Evolutionary conservation across 768 basidiomycete genomes (phyloP), one percentile per base, ranked within the genome.

Genomic region (Coprinellus aureogranulatus): DNA sequence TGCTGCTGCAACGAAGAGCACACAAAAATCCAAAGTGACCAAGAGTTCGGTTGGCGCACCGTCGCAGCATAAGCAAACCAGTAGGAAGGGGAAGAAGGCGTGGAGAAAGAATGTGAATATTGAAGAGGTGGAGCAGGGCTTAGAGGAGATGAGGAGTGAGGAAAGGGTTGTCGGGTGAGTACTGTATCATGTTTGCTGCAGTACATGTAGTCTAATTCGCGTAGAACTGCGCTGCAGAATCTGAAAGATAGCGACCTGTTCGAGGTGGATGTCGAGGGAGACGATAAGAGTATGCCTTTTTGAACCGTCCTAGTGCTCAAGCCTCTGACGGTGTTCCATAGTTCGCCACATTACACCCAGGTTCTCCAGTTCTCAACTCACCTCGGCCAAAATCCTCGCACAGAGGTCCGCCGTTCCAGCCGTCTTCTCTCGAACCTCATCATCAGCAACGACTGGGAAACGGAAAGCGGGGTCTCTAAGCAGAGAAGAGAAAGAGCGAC

Each of bases 81-180:
- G 88, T 64, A 77, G 94, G 57, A 96, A 93, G 70, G 92, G 93
- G n/a, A 96, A 96, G 70, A 85, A 83, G 55, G 85, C 94, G 47
- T 96, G 94, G 94, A 74, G 94, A 68, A 96, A 97, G 75, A 92
- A 97, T 70, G 87, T 96, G 53, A 86, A 96, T 68, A 81, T 96
- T 50, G 82, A 84, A 25, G 86, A 85, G 50, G 86, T 94, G 20
- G 93, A 95, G 64, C 75, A 78, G 47, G 86, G 84, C 2, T 66
- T 95, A 61, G 94, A 95, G 70, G 81, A 76, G 57, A 74, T 90
- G 59, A 77, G 94, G 54, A 82, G 81, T n/a, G 91, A 95, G 68
- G 93, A 95, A 68, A 77, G 90, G 54, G 80, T 86, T 4, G 82
- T 81, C 60, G 93, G 93, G 92, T 93, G 65, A 60, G 84, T 70